These are phyloP conservation scores for Crithidia acanthocephali DNA, from an alignment of 208 protist genomes.

Conservation along the genomic window DNA sequence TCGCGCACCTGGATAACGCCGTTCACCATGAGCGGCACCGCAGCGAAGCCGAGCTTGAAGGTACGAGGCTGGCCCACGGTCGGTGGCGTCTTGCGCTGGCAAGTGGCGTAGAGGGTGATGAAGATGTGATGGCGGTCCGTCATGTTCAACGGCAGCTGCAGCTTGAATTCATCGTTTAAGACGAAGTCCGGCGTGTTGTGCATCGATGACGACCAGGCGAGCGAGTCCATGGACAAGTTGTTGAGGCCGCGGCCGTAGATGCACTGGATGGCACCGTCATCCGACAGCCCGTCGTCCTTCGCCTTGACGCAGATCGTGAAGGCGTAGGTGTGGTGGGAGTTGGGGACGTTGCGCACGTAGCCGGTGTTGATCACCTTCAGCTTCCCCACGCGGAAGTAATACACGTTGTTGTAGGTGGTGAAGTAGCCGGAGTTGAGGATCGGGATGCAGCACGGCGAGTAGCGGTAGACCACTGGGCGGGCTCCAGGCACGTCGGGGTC, in stretches of 20 bases:
- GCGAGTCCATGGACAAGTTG: slow-evolving; percentile 69
- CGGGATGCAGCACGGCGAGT: slow-evolving; percentile 81
- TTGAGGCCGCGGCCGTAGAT: slow-evolving; percentile 84
- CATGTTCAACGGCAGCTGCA: slow-evolving; percentile 86
- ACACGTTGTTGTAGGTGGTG: slow-evolving; percentile 88
- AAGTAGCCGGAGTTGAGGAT: slow-evolving; percentile 89
- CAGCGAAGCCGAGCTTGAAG: slow-evolving; percentile 80
- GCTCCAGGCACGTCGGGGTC: slow-evolving; percentile 75
- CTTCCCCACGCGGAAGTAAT: slow-evolving; percentile 75
- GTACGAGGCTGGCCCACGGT: slow-evolving; percentile 42
- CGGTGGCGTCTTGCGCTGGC: slow-evolving; percentile 57
- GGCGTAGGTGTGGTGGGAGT: slow-evolving; percentile 78
- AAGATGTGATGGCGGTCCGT: slow-evolving; percentile 87
- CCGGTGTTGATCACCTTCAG: slow-evolving; percentile 65
- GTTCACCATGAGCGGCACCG: slow-evolving; percentile 73
- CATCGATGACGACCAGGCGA: slow-evolving; percentile 67
- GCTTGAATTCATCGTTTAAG: slow-evolving; percentile 89
- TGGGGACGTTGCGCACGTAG: slow-evolving; percentile 59
- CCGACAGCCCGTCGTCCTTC: slow-evolving; percentile 69
- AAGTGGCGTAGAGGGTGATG: slow-evolving; percentile 80
- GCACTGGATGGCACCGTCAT: slow-evolving; percentile 70
- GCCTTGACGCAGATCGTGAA: slow-evolving; percentile 84
- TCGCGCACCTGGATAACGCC: slow-evolving; percentile 75
- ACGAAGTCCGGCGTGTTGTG: slow-evolving; percentile 55
- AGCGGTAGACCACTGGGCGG: slow-evolving; percentile 53